phyloP scores from a whole-genome alignment of 116 monocot genomes.

The Cymodocea nodosa region DNA sequence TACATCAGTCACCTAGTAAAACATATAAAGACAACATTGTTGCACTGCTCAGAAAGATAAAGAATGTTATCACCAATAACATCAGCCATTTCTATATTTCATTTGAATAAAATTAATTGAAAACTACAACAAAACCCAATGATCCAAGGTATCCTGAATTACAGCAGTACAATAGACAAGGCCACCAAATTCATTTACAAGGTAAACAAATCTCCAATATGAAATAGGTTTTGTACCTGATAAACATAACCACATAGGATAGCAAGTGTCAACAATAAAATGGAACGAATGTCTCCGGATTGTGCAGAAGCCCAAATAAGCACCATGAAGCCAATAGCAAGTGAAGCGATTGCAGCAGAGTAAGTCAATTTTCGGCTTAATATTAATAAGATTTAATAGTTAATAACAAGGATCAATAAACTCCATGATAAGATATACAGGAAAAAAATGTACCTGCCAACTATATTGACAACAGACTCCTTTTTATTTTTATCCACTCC shows the following conservation, averaged over 20 bases:
- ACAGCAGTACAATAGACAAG: not conserved
- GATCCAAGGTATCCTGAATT: not conserved
- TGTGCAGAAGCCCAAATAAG: slow-evolving; percentile 51
- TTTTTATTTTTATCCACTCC: slow-evolving; percentile 85
- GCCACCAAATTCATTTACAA: not conserved
- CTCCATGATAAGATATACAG: not conserved
- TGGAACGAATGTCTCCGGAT: slow-evolving; percentile 60
- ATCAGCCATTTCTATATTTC: not conserved
- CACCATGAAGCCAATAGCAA: slow-evolving; percentile 58
- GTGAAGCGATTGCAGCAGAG: slow-evolving; percentile 40
- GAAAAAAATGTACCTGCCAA: slow-evolving; percentile 58
- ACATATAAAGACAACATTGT: no score
- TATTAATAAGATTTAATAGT: not conserved
- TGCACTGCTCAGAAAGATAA: not conserved
- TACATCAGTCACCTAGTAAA: no score
- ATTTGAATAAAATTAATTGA: not conserved
- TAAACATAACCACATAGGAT: slow-evolving; percentile 92
- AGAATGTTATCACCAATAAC: not conserved
- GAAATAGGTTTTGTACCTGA: slow-evolving; percentile 44
- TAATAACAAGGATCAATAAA: not conserved
- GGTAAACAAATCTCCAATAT: not conserved
- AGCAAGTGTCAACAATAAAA: slow-evolving; percentile 57
- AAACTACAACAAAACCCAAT: not conserved
- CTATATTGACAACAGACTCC: slow-evolving; percentile 92
- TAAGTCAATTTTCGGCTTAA: slow-evolving; percentile 42